Base-by-base conservation (phyloP, 108 stramenopile genomes). In the Fragilariopsis cylindrus region DNA sequence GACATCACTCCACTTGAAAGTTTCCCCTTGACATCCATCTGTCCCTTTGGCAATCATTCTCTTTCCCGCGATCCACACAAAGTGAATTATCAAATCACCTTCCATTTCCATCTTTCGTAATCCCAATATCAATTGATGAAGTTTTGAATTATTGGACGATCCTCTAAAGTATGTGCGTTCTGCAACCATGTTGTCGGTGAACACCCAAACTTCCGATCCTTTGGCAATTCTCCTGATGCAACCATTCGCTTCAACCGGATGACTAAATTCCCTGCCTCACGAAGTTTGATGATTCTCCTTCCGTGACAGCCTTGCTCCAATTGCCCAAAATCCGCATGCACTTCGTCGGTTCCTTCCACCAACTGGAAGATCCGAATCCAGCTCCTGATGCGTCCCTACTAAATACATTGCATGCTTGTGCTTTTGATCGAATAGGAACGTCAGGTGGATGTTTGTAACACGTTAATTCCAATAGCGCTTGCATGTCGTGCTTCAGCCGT, bases 361-460 rank as follows among this genome's bases (percentile, higher is more conserved):
- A 19, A 19, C 19, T 19, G 19, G 47, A 46, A 11, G 74, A 52
- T 45, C 87, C 83, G 53, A 81, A 78, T 3, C 80, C 80, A 5
- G 56, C 63, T 0, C 74, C 77, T 41, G 79, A 81, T 4, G 86
- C 86, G 70, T 87, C 81, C 0, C 86, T 74, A 87, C 84, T n/a
- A 79, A 80, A 65, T 83, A 80, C 3, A 57, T 21, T 0, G 40
- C 39, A 19, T 13, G 40, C n/a, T 12, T 69, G 19, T 3, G 68
- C 54, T 7, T n/a, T 62, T 6, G 49, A 3, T 16, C 68, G 42
- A 7, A 76, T 45, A 9, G 11, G 42, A 15, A 50, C n/a, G 13
- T 50, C 9, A 44, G 49, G 73, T 4, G 85, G 80, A 4, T 40
- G 11, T 44, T 53, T 21, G 4, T 48, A 48, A 11, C n/a, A 2